Percentiles rank a stretch among this genome's conserved stretches.
These are phyloP conservation scores for Firmiana major DNA, from an alignment of 345 rosid species.

Conservation along the genomic window DNA sequence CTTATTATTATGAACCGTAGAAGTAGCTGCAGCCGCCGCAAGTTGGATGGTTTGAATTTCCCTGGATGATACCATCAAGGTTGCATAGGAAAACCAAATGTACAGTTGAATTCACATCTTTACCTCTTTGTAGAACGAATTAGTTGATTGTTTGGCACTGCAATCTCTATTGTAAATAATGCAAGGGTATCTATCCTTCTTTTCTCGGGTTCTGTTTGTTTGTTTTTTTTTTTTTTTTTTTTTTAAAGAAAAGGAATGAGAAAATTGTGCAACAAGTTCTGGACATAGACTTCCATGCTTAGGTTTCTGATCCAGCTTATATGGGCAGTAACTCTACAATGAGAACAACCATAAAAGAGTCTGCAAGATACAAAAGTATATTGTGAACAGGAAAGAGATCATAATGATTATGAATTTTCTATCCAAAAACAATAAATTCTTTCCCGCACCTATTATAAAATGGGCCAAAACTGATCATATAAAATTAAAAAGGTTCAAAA, in stretches of 20 bases:
- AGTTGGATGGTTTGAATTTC: neutral
- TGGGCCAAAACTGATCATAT: conserved; percentile 12
- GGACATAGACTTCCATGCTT: neutral
- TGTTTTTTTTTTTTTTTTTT: too few relatives aligned
- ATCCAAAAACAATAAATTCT: neutral
- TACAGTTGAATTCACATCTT: neutral
- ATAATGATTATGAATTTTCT: neutral
- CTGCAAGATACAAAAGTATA: neutral
- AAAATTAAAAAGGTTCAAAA: neutral
- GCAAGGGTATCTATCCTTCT: neutral
- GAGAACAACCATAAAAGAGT: neutral
- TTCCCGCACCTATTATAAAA: neutral
- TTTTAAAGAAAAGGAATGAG: neutral
- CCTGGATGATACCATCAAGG: neutral
- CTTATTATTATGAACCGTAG: neutral
- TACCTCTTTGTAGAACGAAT: neutral
- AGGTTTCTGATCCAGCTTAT: neutral
- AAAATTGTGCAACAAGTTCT: neutral
- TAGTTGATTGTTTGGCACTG: neutral
- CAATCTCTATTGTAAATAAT: neutral
- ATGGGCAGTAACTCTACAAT: neutral
- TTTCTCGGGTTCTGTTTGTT: too few relatives aligned
- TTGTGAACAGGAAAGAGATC: neutral
- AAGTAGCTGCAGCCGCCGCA: neutral
- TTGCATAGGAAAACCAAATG: neutral